These are phyloP conservation scores for Lithospermum erythrorhizon DNA, from an alignment of 257 asterid genomes.

Conservation along the genomic window DNA sequence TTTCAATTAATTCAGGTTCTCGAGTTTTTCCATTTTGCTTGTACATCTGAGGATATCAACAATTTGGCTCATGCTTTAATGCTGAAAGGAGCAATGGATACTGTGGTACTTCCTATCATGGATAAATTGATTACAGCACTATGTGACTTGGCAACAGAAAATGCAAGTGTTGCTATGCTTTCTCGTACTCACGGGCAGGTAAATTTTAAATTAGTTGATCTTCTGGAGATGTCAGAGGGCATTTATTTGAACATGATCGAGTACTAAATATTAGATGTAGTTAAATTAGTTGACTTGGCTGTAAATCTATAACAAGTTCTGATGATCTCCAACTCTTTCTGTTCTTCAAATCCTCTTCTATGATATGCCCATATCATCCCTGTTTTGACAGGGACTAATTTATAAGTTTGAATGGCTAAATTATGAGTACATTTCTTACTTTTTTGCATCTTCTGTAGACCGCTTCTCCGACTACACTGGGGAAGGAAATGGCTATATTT, in stretches of 20 bases:
- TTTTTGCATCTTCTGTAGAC: constrained; percentile 21
- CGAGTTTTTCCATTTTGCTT: constrained; percentile 46
- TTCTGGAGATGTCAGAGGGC: neutral
- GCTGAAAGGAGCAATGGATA: constrained; percentile 31
- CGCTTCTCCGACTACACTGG: constrained; percentile 47
- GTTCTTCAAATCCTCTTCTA: neutral
- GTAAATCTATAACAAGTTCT: neutral
- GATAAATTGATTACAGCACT: constrained; percentile 29
- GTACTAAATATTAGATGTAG: neutral
- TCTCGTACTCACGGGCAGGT: constrained; percentile 58
- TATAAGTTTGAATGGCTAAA: neutral
- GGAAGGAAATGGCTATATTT: constrained; percentile 48
- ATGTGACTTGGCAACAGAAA: constrained; percentile 23
- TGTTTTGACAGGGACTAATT: neutral
- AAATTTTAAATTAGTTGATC: neutral
- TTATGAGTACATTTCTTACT: constrained; percentile 3
- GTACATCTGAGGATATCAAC: constrained; percentile 50
- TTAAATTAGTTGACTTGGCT: neutral
- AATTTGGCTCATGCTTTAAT: constrained; percentile 44
- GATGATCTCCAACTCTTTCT: neutral
- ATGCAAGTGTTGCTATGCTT: constrained; percentile 36
- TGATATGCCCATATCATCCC: neutral
- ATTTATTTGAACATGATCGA: neutral
- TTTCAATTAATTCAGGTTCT: constrained; percentile 24
- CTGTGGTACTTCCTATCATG: constrained; percentile 28